A percentile compares a stretch with the other conserved stretches of the same genome.
These are phyloP conservation scores for Russula virescens DNA, from an alignment of 768 basidiomycete species.

Conservation along the genomic window DNA sequence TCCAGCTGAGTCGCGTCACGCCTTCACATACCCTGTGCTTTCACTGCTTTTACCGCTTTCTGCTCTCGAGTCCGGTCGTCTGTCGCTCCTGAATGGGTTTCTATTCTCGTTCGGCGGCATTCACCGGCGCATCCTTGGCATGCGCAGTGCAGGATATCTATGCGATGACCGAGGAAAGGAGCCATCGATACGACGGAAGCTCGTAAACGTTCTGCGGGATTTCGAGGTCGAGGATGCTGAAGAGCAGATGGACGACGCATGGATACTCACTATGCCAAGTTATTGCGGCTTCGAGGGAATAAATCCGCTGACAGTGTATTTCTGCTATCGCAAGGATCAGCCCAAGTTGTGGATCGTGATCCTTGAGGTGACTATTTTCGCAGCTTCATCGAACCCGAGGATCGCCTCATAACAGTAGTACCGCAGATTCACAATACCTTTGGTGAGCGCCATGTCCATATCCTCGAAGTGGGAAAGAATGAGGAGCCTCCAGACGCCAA, in stretches of 20 bases:
- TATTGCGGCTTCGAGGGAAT: conserved; percentile 62
- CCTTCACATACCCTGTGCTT: conserved; percentile 5
- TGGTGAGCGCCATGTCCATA: conserved; percentile 59
- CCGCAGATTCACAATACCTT: conserved; percentile 67
- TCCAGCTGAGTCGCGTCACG: neutral
- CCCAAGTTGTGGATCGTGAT: conserved; percentile 39
- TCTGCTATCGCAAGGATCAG: conserved; percentile 42
- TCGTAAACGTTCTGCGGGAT: conserved; percentile 33
- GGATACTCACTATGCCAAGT: conserved; percentile 73
- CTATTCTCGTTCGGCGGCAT: conserved; percentile 51
- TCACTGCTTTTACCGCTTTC: conserved; percentile 43
- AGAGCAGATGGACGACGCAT: conserved; percentile 43
- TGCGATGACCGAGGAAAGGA: conserved; percentile 14
- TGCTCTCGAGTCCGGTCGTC: conserved; percentile 40
- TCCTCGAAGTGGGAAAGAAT: conserved; percentile 41
- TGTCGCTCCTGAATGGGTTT: conserved; percentile 46
- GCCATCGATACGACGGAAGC: conserved; percentile 37
- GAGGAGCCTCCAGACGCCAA: conserved; percentile 38
- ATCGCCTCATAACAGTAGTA: neutral
- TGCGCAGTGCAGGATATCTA: conserved; percentile 37
- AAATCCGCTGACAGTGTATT: conserved; percentile 67
- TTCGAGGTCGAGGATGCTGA: conserved; percentile 28
- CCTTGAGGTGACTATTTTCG: conserved; percentile 44
- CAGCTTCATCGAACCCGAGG: neutral
- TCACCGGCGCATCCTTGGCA: conserved; percentile 38